Conservation (phyloP, 78 protist genomes). For the Thecamonas trahens region DNA sequence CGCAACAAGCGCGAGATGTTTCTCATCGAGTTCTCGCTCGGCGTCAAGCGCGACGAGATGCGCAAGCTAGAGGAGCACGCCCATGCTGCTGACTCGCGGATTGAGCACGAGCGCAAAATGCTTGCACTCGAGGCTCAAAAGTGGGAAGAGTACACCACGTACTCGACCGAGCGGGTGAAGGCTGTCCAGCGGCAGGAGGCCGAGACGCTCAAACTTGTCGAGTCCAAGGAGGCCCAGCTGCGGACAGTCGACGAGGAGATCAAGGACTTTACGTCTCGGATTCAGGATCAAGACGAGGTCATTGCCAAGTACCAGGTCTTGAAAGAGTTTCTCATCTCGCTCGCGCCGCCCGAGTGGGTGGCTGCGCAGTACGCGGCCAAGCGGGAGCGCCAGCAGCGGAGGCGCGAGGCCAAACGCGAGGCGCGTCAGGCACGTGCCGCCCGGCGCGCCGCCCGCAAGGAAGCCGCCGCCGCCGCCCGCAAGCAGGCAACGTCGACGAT, state of each 20-base stretch:
- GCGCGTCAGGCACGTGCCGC: too few species aligned
- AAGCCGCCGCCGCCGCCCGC: too few species aligned
- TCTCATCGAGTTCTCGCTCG: neutral
- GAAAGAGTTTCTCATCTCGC: too few species aligned
- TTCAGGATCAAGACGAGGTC: too few species aligned
- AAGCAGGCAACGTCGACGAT: neutral
- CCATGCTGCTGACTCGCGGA: neutral
- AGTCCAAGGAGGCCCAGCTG: neutral
- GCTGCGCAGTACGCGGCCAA: too few species aligned
- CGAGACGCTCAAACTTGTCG: conserved; percentile 1
- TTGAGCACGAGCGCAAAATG: too few species aligned
- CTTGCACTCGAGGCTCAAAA: too few species aligned
- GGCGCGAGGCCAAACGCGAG: too few species aligned
- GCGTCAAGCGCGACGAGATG: conserved; percentile 5
- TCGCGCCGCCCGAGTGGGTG: too few species aligned
- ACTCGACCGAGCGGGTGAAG: neutral
- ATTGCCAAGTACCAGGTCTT: too few species aligned
- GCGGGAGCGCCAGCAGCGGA: too few species aligned
- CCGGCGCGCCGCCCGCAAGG: too few species aligned
- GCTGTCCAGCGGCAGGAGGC: neutral
- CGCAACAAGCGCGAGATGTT: neutral
- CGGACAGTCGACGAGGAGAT: neutral
- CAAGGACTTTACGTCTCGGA: neutral
- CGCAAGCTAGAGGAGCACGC: conserved; percentile 2
- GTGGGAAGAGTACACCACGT: neutral